These are phyloP conservation scores for Mycena alexandri DNA, from an alignment of 768 basidiomycete genomes.

Conservation along the genomic window DNA sequence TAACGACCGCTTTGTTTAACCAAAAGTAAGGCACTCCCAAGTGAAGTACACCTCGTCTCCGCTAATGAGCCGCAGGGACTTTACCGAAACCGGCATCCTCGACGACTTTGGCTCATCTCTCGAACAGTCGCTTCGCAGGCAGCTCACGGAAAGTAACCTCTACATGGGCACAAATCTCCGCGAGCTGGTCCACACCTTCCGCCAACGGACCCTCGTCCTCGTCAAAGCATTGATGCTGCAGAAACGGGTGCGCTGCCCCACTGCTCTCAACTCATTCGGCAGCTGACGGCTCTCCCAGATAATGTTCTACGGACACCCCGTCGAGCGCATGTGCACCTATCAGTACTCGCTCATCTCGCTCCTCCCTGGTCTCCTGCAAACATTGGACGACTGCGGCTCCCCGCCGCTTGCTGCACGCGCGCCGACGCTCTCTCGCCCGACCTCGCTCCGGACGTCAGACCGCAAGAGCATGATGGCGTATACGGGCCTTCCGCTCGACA, in stretches of 20 bases:
- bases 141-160: slow-evolving; percentile 91
- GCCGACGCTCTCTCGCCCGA: slow-evolving; percentile 71
- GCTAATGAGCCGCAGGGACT: slow-evolving; percentile 65
- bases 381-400: slow-evolving; percentile 91
- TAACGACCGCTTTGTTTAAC: slow-evolving; percentile 91
- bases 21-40: slow-evolving; percentile 57
- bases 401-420: slow-evolving; percentile 82
- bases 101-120: slow-evolving; percentile 87
- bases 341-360: slow-evolving; percentile 97
- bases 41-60: background rate
- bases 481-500: slow-evolving; percentile 89
- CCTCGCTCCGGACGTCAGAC: slow-evolving; percentile 89
- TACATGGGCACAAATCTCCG: slow-evolving; percentile 89
- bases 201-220: slow-evolving; percentile 92
- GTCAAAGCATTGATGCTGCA: slow-evolving; percentile 95
- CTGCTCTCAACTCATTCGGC: slow-evolving; percentile 11
- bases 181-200: slow-evolving; percentile 93
- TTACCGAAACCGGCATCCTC: slow-evolving; percentile 88
- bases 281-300: slow-evolving; percentile 63
- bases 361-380: slow-evolving; percentile 90
- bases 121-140: slow-evolving; percentile 78
- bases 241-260: slow-evolving; percentile 71
- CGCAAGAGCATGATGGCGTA: slow-evolving; percentile 91
- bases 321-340: slow-evolving; percentile 95
- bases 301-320: slow-evolving; percentile 97